Conservation (phyloP, 1,284 basidiomycete genomes). For the Cryptococcus deneoformans region DNA sequence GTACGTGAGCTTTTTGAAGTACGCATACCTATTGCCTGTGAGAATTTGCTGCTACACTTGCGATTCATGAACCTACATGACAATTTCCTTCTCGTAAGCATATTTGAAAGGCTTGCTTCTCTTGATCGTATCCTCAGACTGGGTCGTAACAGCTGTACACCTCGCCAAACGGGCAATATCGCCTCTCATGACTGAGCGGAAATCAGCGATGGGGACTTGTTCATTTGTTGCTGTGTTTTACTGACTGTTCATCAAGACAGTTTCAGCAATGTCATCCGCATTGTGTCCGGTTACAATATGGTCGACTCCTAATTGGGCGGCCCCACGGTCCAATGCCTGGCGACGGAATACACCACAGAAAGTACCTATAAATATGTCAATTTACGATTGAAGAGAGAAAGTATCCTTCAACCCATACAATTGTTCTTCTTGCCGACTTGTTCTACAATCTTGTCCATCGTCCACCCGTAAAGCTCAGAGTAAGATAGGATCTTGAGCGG, state of each 20-base stretch:
- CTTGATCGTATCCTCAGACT: slow-evolving; percentile 91
- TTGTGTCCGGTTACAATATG: slow-evolving; percentile 99
- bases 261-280: slow-evolving; percentile 98
- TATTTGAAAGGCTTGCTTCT: slow-evolving; percentile 99
- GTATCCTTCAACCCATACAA: slow-evolving; percentile 53
- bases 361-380: slow-evolving; percentile 55
- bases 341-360: slow-evolving; percentile 98
- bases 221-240: slow-evolving; percentile 9
- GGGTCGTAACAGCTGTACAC: slow-evolving; percentile 91
- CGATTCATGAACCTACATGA: slow-evolving; percentile 64
- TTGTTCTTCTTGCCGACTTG: slow-evolving; percentile 97
- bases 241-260: slow-evolving; percentile 96
- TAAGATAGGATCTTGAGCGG: slow-evolving; percentile 96
- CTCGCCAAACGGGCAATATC: slow-evolving; percentile 92
- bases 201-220: neutral
- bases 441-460: slow-evolving; percentile 95
- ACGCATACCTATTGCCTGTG: slow-evolving; percentile 72
- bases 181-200: slow-evolving; percentile 79
- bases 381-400: neutral
- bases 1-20: slow-evolving; percentile 98
- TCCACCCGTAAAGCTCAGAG: slow-evolving; percentile 97
- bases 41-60: neutral
- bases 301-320: slow-evolving; percentile 81
- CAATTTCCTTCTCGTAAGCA: slow-evolving; percentile 99
- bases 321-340: slow-evolving; percentile 94